phyloP scores from a whole-genome alignment of 805 yeast species.

The Candida coleopterorum region DNA sequence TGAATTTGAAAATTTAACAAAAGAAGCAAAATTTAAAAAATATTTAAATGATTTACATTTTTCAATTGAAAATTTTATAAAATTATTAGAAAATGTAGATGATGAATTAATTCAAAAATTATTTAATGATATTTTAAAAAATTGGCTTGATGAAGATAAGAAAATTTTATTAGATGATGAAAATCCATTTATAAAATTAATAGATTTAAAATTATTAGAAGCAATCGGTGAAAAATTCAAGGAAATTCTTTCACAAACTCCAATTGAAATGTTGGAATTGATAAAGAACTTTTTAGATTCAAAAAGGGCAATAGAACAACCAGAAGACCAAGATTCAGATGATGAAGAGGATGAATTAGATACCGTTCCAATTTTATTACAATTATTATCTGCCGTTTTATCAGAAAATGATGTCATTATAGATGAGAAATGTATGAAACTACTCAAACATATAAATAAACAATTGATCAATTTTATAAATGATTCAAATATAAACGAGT shows the following conservation, averaged over 20 bases:
- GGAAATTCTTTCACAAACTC: constrained; percentile 49
- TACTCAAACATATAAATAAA: constrained; percentile 24
- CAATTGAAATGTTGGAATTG: constrained; percentile 50
- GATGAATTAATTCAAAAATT: constrained; percentile 41
- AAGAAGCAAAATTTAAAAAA: constrained; percentile 22
- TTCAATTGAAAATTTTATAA: constrained; percentile 24
- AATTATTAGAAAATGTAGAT: constrained; percentile 46
- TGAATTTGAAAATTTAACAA: constrained; percentile 5
- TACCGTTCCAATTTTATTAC: constrained; percentile 27
- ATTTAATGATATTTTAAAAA: constrained; percentile 49
- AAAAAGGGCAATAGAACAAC: constrained; percentile 10
- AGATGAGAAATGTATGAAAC: constrained; percentile 21
- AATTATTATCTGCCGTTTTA: constrained; percentile 33
- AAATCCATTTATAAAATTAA: constrained; percentile 50
- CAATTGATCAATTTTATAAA: constrained; percentile 11
- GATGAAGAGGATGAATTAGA: constrained; percentile 13
- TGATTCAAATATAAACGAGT: constrained; percentile 6
- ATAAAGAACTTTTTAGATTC: constrained; percentile 21
- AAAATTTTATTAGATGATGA: constrained; percentile 14
- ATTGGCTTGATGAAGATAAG: constrained; percentile 51
- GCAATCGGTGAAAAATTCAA: constrained; percentile 53
- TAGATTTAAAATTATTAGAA: constrained; percentile 65
- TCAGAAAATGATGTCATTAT: constrained; percentile 25
- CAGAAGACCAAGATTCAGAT: constrained; percentile 26
- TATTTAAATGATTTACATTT: constrained; percentile 27